A percentile compares a stretch with the other conserved stretches of the same genome.
These are phyloP conservation scores for Talaromyces trachyspermus DNA, from an alignment of 495 filamentous ascomycete genomes.

Conservation along the genomic window DNA sequence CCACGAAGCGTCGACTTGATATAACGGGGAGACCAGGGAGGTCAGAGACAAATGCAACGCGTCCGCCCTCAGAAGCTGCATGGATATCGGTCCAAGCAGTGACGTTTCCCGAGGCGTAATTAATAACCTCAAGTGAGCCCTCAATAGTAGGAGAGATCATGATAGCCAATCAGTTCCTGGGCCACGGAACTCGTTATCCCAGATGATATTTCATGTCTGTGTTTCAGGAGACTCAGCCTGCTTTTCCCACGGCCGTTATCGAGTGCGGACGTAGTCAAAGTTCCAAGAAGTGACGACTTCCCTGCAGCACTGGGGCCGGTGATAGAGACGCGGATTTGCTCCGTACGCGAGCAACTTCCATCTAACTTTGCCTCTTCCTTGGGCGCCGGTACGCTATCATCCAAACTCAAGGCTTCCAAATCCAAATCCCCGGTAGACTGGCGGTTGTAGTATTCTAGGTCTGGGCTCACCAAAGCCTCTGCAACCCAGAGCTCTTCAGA, in stretches of 20 bases:
- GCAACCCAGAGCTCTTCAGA: slow-evolving; percentile 72
- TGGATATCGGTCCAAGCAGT: slow-evolving; percentile 95
- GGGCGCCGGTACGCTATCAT: neutral
- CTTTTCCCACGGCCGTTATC: slow-evolving; percentile 92
- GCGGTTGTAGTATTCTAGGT: slow-evolving; percentile 37
- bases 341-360: slow-evolving; percentile 35
- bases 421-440: slow-evolving; percentile 8
- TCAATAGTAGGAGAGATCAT: slow-evolving; percentile 18
- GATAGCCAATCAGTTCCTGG: slow-evolving; percentile 86
- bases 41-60: slow-evolving; percentile 81
- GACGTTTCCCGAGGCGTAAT: slow-evolving; percentile 79
- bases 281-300: slow-evolving; percentile 86
- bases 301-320: slow-evolving; percentile 88
- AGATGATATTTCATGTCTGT: slow-evolving; percentile 87
- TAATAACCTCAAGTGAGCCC: slow-evolving; percentile 55
- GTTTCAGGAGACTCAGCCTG: slow-evolving; percentile 77
- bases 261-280: slow-evolving; percentile 74
- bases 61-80: slow-evolving; percentile 57
- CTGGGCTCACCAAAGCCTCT: slow-evolving; percentile 71
- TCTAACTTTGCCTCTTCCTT: slow-evolving; percentile 8
- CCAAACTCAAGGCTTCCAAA: slow-evolving; percentile 5
- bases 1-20: slow-evolving; percentile 79
- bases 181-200: slow-evolving; percentile 90
- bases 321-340: slow-evolving; percentile 85
- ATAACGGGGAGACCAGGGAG: slow-evolving; percentile 86